Evolutionary conservation across 23 red algal genomes (phyloP).

Genomic region (Cyanidium caldarium): DNA sequence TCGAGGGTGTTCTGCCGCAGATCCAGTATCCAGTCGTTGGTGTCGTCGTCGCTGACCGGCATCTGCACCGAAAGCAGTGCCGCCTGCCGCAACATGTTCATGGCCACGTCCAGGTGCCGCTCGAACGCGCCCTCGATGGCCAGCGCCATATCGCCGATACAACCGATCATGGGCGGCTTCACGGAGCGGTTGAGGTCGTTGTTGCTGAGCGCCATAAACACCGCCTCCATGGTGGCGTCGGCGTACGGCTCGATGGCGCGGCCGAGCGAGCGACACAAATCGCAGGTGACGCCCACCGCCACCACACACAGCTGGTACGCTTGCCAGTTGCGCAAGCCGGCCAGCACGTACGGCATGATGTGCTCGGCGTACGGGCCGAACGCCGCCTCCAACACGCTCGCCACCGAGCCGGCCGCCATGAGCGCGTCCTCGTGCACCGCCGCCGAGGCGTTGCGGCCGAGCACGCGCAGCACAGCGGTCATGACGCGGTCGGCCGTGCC

Average conservation of each 20-base stretch:
- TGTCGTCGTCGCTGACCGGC: conserved; percentile 49
- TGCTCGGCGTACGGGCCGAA: conserved; percentile 63
- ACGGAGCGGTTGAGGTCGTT: conserved; percentile 47
- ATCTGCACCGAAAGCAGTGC: conserved; percentile 46
- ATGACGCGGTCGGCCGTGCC: conserved; percentile 42
- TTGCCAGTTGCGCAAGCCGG: conserved; percentile 56
- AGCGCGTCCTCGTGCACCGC: conserved; percentile 75
- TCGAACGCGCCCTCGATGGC: conserved; percentile 76
- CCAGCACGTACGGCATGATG: conserved; percentile 45
- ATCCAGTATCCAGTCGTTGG: conserved; percentile 75
- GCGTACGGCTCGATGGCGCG: conserved; percentile 36
- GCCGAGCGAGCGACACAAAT: conserved; percentile 69
- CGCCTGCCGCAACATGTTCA: conserved; percentile 65
- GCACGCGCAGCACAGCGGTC: conserved; percentile 40
- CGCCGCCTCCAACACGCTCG: conserved; percentile 42
- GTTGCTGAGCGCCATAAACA: conserved; percentile 60
- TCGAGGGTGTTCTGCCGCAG: conserved; percentile 83
- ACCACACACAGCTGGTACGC: conserved; percentile 61
- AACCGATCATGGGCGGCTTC: conserved; percentile 76
- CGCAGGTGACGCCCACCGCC: conserved; percentile 40
- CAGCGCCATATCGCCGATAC: conserved; percentile 91
- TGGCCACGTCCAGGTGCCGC: conserved; percentile 41
- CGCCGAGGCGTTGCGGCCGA: conserved; percentile 8
- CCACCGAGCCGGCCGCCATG: conserved; percentile 57
- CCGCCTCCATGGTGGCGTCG: conserved; percentile 39